Conservation (phyloP, 805 yeast genomes). For the Pichia rugopelliculosa region DNA sequence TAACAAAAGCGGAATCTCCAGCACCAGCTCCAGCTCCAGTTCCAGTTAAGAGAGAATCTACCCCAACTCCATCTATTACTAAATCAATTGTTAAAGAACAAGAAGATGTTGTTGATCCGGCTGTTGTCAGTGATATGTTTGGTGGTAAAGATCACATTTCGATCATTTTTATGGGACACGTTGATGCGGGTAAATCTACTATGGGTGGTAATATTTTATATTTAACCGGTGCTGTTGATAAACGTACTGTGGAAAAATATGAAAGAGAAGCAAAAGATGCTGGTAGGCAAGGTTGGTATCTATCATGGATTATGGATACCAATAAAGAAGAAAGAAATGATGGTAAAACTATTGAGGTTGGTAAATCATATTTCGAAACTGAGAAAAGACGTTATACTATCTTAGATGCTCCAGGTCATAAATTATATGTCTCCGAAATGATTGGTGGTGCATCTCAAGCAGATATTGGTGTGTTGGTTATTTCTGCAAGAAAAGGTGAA, state of each 20-base stretch:
- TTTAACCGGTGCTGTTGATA: conserved; percentile 95
- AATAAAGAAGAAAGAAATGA: conserved; percentile 98
- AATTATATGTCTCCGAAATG: conserved; percentile 98
- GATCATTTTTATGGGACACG: conserved; percentile 98
- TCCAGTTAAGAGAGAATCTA: conserved; percentile 14
- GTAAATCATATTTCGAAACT: conserved; percentile 95
- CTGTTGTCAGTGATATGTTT: conserved; percentile 83
- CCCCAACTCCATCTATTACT: conserved; percentile 4
- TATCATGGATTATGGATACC: conserved; percentile 99
- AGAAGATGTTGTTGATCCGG: conserved; percentile 80
- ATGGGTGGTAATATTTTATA: conserved; percentile 97
- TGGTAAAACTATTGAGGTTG: conserved; percentile 99
- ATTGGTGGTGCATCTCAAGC: conserved; percentile 99
- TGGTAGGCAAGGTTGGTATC: conserved; percentile 99
- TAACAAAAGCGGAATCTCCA: conserved; percentile 26
- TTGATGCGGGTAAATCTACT: conserved; percentile 98
- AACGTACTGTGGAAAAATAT: conserved; percentile 96
- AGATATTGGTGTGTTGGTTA: conserved; percentile 94
- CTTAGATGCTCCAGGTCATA: conserved; percentile 99
- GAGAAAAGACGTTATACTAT: conserved; percentile 97
- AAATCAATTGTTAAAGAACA: conserved; percentile 46
- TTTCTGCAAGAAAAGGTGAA: conserved; percentile 98
- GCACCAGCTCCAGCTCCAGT: conserved; percentile 22
- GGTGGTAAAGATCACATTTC: conserved; percentile 98
- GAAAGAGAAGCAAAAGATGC: conserved; percentile 99